A percentile compares a stretch with the other conserved stretches of the same genome.
Evolutionary conservation across 2,329 filamentous ascomycete genomes (phyloP).

Genomic region (Diaporthe sp.): DNA sequence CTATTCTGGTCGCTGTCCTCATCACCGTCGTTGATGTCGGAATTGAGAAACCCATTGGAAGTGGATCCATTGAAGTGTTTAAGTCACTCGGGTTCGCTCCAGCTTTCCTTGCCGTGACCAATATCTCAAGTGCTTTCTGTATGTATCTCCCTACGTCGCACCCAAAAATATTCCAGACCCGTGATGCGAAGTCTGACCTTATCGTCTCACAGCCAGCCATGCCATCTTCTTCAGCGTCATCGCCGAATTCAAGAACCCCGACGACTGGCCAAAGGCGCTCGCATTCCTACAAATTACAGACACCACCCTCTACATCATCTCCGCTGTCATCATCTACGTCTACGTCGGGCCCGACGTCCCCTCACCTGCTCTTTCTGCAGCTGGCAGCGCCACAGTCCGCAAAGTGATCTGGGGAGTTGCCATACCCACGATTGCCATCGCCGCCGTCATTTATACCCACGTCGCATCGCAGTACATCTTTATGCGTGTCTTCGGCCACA

Average conservation of each 20-base stretch:
- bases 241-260: conserved; percentile 71
- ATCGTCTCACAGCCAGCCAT: conserved; percentile 50
- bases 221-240: conserved; percentile 77
- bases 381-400: conserved; percentile 62
- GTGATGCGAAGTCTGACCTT: not conserved
- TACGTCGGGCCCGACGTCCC: conserved; percentile 72
- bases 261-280: conserved; percentile 52
- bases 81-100: conserved; percentile 58
- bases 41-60: conserved; percentile 54
- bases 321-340: conserved; percentile 75
- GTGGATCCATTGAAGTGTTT: conserved; percentile 48
- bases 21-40: conserved; percentile 74
- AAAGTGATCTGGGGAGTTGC: conserved; percentile 78
- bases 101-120: conserved; percentile 69
- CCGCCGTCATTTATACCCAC: conserved; percentile 77
- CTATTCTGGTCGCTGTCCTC: conserved; percentile 71
- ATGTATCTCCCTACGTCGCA: conserved; percentile 47
- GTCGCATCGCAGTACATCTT: conserved; percentile 77
- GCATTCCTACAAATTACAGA: conserved; percentile 68
- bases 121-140: conserved; percentile 76
- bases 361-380: conserved; percentile 75
- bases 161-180: not conserved
- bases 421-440: conserved; percentile 76
- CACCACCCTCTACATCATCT: conserved; percentile 72
- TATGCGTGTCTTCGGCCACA: conserved; percentile 71